Percentiles rank a stretch among this genome's conserved stretches.
Conservation (phyloP, 345 rosid genomes). For the Stellera chamaejasme region DNA sequence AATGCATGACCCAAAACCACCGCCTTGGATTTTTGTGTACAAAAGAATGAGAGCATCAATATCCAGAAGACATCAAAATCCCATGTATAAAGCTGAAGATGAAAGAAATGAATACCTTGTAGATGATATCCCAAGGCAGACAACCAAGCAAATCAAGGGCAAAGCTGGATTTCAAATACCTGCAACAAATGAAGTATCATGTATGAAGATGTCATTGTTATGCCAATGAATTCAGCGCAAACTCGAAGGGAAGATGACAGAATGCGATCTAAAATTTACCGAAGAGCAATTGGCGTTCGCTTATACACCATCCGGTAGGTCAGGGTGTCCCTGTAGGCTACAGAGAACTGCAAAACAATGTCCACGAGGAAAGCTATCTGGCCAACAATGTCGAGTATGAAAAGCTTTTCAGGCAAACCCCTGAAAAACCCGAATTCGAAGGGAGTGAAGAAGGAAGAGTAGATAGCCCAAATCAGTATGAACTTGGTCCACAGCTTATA, state of each 20-base stretch:
- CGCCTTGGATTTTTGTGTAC: too few relatives aligned
- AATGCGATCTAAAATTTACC: constrained; percentile 28
- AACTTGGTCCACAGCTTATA: constrained; percentile 57
- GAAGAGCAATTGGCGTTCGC: constrained; percentile 42
- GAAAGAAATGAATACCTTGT: constrained; percentile 40
- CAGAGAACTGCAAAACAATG: constrained; percentile 53
- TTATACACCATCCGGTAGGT: constrained; percentile 52
- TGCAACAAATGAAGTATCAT: constrained; percentile 14
- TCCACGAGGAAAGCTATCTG: constrained; percentile 72
- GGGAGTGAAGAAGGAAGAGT: constrained; percentile 83
- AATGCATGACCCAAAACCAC: too few relatives aligned
- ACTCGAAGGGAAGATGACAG: neutral
- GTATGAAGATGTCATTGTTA: neutral
- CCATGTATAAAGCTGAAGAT: too few relatives aligned
- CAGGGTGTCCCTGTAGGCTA: constrained; percentile 52
- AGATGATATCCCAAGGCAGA: constrained; percentile 79
- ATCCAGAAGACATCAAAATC: too few relatives aligned
- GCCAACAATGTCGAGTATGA: constrained; percentile 64
- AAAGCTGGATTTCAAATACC: constrained; percentile 76
- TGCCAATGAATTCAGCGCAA: neutral
- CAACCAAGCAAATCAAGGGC: constrained; percentile 60
- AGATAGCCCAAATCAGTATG: constrained; percentile 72
- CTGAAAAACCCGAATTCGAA: constrained; percentile 87
- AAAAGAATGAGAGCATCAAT: too few relatives aligned
- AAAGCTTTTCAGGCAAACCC: constrained; percentile 62